These are phyloP conservation scores for Gossypium laxum DNA, from an alignment of 441 rosid species.

Conservation along the genomic window DNA sequence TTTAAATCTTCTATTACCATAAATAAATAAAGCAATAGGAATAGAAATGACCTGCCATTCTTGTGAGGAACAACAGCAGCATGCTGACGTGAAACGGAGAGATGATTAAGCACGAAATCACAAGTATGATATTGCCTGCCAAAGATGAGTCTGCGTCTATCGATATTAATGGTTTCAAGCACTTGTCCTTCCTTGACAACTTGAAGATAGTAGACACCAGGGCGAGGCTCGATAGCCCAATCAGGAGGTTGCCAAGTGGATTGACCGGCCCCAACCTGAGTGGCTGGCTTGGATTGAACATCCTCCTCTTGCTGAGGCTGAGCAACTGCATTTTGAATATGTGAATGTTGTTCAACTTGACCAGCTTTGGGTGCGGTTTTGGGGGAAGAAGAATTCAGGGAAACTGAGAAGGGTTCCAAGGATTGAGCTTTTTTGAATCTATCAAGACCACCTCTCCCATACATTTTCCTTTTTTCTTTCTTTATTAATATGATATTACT, in stretches of 20 bases:
- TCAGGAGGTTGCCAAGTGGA: conserved; percentile 96
- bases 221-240: conserved; percentile 87
- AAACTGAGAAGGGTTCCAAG: conserved; percentile 76
- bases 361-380: conserved; percentile 23
- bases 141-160: conserved; percentile 66
- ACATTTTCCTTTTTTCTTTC: conserved; percentile 36
- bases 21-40: not conserved
- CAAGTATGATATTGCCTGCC: conserved; percentile 76
- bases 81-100: conserved; percentile 91
- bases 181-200: conserved; percentile 82
- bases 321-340: conserved; percentile 16
- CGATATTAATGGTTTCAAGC: conserved; percentile 63
- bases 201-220: conserved; percentile 71
- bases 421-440: conserved; percentile 87
- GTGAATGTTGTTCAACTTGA: conserved; percentile 29
- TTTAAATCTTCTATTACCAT: not conserved
- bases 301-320: conserved; percentile 30
- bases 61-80: conserved; percentile 82
- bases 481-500: not conserved
- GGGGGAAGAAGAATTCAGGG: conserved; percentile 39
- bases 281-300: conserved; percentile 34
- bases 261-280: conserved; percentile 74
- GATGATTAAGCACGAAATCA: conserved; percentile 93
- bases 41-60: conserved; percentile 51
- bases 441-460: conserved; percentile 81